A percentile compares a stretch with the other conserved stretches of the same genome.
Evolutionary conservation across 495 filamentous ascomycete species (phyloP).

Genomic region (Aspergillus ellipticus): DNA sequence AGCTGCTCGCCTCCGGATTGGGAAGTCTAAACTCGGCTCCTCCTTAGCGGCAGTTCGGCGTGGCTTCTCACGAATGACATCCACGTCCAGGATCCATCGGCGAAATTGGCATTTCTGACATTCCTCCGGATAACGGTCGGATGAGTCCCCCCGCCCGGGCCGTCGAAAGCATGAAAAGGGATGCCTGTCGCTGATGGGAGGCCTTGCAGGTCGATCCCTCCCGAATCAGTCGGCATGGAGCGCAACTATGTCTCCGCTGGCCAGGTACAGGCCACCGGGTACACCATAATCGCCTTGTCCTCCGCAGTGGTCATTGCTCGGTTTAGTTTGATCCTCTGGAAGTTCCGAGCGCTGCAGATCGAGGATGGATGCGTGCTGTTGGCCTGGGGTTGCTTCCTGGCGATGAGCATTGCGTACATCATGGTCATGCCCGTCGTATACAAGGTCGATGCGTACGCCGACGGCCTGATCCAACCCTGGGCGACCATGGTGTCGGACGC

Average conservation of each 20-base stretch:
- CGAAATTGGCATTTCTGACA: too few relatives aligned
- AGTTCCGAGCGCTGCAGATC: constrained; percentile 9
- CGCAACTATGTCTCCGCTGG: constrained; percentile 10
- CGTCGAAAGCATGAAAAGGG: not conserved
- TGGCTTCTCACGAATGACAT: not conserved
- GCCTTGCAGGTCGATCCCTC: not conserved
- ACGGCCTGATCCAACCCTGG: constrained; percentile 14
- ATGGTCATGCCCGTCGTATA: constrained; percentile 28
- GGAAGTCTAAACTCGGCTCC: not conserved
- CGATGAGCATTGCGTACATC: constrained; percentile 33
- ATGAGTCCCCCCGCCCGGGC: not conserved
- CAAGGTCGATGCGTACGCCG: constrained; percentile 12
- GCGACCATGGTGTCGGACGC: constrained; percentile 21
- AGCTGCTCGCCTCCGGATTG: not conserved
- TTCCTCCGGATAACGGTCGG: not conserved
- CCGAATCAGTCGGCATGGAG: not conserved
- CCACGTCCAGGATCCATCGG: too few relatives aligned
- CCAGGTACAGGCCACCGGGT: constrained; percentile 18
- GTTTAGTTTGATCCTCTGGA: constrained; percentile 13
- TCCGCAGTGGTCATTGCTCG: constrained; percentile 22
- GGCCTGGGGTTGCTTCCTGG: constrained; percentile 28
- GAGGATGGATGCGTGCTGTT: constrained; percentile 30
- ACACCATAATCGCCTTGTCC: constrained; percentile 28
- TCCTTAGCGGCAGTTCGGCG: not conserved
- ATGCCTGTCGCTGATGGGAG: not conserved